phyloP scores from a whole-genome alignment of 495 filamentous ascomycete genomes.

The Clavariopsis aquatica region DNA sequence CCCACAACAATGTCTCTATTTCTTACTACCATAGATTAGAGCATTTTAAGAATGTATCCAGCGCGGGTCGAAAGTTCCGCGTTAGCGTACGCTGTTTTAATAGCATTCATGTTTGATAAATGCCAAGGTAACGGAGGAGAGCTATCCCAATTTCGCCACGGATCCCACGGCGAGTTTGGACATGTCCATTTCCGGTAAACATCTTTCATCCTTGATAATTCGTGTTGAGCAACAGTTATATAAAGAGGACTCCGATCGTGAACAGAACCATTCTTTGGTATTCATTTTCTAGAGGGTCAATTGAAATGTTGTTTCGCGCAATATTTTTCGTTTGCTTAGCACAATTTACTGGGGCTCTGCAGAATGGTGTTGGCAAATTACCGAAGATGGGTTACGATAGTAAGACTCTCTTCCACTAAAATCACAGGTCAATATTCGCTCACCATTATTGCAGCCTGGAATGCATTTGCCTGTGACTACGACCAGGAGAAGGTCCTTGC shows the following conservation, averaged over 20 bases:
- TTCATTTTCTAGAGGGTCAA: not conserved
- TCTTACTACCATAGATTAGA: no score
- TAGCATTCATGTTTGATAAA: no score
- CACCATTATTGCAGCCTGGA: conserved; percentile 14
- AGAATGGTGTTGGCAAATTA: conserved; percentile 34
- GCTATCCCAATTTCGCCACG: not conserved
- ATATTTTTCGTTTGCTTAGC: not conserved
- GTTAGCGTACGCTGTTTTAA: no score
- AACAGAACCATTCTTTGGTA: not conserved
- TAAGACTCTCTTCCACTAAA: not conserved
- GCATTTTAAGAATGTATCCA: no score
- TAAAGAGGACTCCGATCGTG: not conserved
- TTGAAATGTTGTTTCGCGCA: not conserved
- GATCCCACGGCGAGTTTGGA: not conserved
- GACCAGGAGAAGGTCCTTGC: conserved; percentile 22
- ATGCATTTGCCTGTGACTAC: conserved; percentile 34
- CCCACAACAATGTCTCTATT: no score
- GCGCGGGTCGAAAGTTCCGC: no score
- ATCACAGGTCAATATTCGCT: not conserved
- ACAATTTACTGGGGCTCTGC: conserved; percentile 14
- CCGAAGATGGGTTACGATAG: conserved; percentile 34
- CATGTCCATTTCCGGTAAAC: not conserved
- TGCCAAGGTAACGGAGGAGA: no score
- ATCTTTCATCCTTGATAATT: not conserved
- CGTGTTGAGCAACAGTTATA: not conserved